These are phyloP conservation scores for Phytopythium sindhum DNA, from an alignment of 352 stramenopile genomes.

Conservation along the genomic window DNA sequence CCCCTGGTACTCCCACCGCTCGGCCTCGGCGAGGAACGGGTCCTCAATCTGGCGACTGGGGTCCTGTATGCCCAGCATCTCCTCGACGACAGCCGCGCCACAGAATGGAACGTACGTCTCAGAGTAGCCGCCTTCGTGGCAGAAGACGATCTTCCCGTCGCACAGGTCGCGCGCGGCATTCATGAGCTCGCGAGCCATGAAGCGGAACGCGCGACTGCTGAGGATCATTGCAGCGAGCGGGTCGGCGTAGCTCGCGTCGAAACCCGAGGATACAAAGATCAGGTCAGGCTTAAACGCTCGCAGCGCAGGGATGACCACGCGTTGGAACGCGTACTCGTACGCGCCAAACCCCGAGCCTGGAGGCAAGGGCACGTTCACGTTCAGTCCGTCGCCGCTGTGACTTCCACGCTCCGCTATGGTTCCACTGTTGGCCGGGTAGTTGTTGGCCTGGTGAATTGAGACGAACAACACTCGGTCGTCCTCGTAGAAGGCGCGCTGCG, in stretches of 20 bases:
- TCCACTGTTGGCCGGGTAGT: conserved; percentile 71
- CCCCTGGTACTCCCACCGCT: conserved; percentile 75
- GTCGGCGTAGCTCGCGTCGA: conserved; percentile 80
- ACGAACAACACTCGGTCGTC: conserved; percentile 72
- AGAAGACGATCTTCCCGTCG: conserved; percentile 59
- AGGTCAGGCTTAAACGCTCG: conserved; percentile 74
- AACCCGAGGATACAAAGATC: conserved; percentile 71
- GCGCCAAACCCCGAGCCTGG: conserved; percentile 67
- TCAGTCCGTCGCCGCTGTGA: conserved; percentile 43
- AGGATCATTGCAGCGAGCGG: conserved; percentile 84
- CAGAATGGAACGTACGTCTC: conserved; percentile 91
- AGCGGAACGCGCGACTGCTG: conserved; percentile 61
- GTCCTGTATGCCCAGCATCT: conserved; percentile 46
- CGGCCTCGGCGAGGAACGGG: conserved; percentile 54
- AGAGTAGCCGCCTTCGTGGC: conserved; percentile 82
- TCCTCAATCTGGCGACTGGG: conserved; percentile 44
- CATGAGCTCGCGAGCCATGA: conserved; percentile 62
- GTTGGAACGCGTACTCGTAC: conserved; percentile 67
- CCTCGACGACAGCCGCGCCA: conserved; percentile 76
- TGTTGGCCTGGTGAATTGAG: conserved; percentile 79
- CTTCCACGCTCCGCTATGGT: conserved; percentile 32
- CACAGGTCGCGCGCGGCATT: conserved; percentile 37
- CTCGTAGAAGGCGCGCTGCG: conserved; percentile 88
- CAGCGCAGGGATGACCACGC: conserved; percentile 66
- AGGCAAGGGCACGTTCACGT: conserved; percentile 86